phyloP scores from a whole-genome alignment of 306 rosid species.

The Trifolium dubium region DNA sequence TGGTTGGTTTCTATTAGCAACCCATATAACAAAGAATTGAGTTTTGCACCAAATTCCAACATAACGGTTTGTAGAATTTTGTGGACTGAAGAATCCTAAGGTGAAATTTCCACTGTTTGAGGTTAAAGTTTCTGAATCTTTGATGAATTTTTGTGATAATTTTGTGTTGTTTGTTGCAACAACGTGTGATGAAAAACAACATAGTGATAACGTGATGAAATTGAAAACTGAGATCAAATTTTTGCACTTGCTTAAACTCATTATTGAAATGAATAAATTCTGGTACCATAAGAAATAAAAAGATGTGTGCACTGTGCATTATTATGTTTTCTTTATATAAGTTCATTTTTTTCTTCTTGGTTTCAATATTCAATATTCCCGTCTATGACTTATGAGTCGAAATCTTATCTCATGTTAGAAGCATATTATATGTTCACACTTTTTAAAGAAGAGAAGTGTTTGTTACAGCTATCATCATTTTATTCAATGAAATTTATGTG shows the following conservation, averaged over 20 bases:
- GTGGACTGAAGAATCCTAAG: constrained; percentile 16
- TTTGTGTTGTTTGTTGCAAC: background rate
- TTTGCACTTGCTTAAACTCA: background rate
- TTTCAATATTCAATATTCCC: constrained; percentile 1
- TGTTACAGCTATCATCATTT: no score
- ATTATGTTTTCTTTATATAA: background rate
- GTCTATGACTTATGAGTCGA: background rate
- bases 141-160: background rate
- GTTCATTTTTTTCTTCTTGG: background rate
- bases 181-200: constrained; percentile 5
- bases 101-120: constrained; percentile 22
- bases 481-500: no score
- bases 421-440: constrained; percentile 11
- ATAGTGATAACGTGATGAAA: background rate
- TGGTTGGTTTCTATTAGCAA: constrained; percentile 31
- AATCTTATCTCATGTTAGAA: background rate
- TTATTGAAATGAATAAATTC: background rate
- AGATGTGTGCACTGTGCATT: background rate
- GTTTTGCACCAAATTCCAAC: constrained; percentile 21
- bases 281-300: background rate
- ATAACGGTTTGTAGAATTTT: background rate
- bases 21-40: background rate
- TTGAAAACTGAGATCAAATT: background rate
- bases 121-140: background rate
- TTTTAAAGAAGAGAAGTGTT: background rate